Evolutionary conservation across 2,329 filamentous ascomycete genomes (phyloP).

Genomic region (Colletotrichum viniferum): DNA sequence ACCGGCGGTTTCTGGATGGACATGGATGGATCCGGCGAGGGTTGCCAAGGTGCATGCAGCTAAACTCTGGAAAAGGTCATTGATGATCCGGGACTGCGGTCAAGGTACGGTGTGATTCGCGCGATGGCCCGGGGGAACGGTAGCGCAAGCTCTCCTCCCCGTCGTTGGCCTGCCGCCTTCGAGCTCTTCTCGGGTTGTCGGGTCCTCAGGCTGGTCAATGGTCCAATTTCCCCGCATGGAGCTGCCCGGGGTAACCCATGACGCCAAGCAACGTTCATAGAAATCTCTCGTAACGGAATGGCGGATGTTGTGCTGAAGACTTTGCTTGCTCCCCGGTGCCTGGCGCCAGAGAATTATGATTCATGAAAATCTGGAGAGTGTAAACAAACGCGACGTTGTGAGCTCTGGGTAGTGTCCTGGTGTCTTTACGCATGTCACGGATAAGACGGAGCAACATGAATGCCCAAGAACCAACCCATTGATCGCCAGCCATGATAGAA

Average conservation of each 20-base stretch:
- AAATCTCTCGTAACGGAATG: background rate
- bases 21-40: background rate
- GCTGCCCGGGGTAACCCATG: background rate
- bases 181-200: background rate
- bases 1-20: background rate
- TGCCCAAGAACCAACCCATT: background rate
- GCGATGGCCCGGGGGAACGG: background rate
- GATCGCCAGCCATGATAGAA: background rate
- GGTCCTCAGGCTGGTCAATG: background rate
- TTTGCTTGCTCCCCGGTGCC: background rate
- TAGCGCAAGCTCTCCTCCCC: background rate
- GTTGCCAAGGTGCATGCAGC: background rate
- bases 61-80: background rate
- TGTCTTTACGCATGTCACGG: background rate
- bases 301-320: background rate
- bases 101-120: background rate
- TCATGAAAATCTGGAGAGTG: background rate
- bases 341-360: background rate
- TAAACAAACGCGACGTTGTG: background rate
- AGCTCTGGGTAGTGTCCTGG: background rate
- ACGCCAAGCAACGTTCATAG: background rate
- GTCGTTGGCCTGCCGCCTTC: background rate
- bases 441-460: background rate
- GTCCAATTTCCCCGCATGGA: conserved; percentile 12
- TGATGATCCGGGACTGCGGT: conserved; percentile 6